These are phyloP conservation scores for Thermothielavioides terrestris DNA, from an alignment of 495 filamentous ascomycete genomes.

Conservation along the genomic window DNA sequence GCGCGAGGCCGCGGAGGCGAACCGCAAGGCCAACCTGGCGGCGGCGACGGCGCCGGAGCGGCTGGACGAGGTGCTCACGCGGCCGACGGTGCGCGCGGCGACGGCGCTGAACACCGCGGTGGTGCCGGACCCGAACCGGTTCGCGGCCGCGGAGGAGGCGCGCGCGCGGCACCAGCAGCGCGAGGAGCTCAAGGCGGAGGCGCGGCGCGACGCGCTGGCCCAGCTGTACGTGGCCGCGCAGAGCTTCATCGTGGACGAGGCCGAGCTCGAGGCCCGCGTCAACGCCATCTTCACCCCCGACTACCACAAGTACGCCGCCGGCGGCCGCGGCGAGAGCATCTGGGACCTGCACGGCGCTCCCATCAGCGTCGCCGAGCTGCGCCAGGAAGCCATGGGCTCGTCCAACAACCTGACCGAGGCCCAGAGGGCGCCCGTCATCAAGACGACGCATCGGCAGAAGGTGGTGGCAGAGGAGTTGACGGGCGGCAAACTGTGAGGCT, in stretches of 20 bases:
- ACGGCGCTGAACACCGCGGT: slow-evolving; percentile 25
- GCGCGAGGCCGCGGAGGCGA: slow-evolving; percentile 5
- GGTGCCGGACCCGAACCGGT: slow-evolving; percentile 26
- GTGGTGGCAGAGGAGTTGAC: slow-evolving; percentile 41
- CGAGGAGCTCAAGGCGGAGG: slow-evolving; percentile 24
- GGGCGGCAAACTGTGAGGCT: slow-evolving; percentile 40
- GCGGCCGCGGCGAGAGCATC: slow-evolving; percentile 26
- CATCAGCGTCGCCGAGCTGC: slow-evolving; percentile 23
- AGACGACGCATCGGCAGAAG: slow-evolving; percentile 33
- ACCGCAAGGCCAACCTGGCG: slow-evolving; percentile 15
- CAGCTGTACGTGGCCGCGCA: slow-evolving; percentile 40
- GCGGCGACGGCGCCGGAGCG: slow-evolving; percentile 32
- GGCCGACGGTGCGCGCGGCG: slow-evolving; percentile 26
- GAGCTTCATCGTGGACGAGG: slow-evolving; percentile 39
- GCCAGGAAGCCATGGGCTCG: slow-evolving; percentile 17
- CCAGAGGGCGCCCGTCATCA: slow-evolving; percentile 11
- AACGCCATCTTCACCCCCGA: slow-evolving; percentile 28
- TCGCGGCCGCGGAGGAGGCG: slow-evolving; percentile 23
- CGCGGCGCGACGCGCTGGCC: slow-evolving; percentile 36
- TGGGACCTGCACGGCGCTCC: slow-evolving; percentile 31
- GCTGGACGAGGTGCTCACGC: slow-evolving; percentile 37
- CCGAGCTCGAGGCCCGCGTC: slow-evolving; percentile 31
- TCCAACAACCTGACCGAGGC: slow-evolving; percentile 12
- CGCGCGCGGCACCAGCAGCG: slow-evolving; percentile 15
- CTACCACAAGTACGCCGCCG: slow-evolving; percentile 12